Percentiles rank a stretch among this genome's conserved stretches.
Evolutionary conservation across 2,329 filamentous ascomycete species (phyloP).

Genomic region (Didymella arachidicola): DNA sequence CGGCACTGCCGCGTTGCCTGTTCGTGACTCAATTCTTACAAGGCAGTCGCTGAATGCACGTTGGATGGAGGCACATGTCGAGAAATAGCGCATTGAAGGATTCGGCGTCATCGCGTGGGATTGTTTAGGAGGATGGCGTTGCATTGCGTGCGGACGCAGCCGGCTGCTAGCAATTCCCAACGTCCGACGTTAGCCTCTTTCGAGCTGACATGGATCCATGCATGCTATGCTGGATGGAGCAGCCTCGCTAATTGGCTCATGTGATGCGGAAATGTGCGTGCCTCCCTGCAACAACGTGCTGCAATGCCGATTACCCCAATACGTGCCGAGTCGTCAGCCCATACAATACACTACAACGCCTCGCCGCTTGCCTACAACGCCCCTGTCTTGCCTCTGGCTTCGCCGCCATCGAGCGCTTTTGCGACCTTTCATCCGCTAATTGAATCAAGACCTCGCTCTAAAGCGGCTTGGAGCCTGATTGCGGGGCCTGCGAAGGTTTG

Average conservation of each 20-base stretch:
- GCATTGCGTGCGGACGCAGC: constrained; percentile 37
- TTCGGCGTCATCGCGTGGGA: constrained; percentile 7
- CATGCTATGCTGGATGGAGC: constrained; percentile 12
- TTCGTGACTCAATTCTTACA: constrained; percentile 6
- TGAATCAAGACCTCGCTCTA: constrained; percentile 25
- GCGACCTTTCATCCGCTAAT: constrained; percentile 22
- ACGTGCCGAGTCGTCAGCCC: constrained; percentile 13
- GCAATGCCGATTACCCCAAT: constrained; percentile 17
- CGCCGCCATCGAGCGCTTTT: constrained; percentile 20
- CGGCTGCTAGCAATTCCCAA: constrained; percentile 42
- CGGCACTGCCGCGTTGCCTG: constrained; percentile 24
- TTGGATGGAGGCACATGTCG: constrained; percentile 14
- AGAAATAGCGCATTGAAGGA: constrained; percentile 19
- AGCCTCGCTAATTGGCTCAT: constrained; percentile 18
- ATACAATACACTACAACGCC: constrained; percentile 20
- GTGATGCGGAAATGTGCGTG: constrained; percentile 1
- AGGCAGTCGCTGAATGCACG: constrained; percentile 12
- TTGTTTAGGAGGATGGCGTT: constrained; percentile 16
- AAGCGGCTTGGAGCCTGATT: constrained; percentile 38
- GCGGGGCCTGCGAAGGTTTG: constrained; percentile 41
- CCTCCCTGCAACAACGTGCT: constrained; percentile 23
- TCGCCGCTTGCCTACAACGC: not conserved
- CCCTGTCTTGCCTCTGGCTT: not conserved
- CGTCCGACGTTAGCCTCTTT: constrained; percentile 49
- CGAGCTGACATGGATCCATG: constrained; percentile 44